phyloP scores from a whole-genome alignment of 108 stramenopile species.

The Skeletonema menzelii region DNA sequence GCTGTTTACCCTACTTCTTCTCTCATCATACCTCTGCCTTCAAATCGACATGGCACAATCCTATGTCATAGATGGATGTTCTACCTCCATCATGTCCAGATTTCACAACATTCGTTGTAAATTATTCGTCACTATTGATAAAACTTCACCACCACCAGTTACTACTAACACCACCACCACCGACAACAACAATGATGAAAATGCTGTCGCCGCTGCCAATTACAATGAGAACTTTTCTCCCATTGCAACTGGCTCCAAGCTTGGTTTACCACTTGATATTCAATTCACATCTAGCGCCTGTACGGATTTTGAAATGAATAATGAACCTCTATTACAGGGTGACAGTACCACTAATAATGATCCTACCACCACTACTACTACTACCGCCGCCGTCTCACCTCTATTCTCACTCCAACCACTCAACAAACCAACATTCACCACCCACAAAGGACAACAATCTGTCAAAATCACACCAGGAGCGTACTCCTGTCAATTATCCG shows the following conservation, averaged over 20 bases:
- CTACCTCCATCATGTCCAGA: neutral
- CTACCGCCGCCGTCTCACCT: neutral
- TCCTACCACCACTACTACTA: neutral
- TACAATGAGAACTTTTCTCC: neutral
- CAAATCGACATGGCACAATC: neutral
- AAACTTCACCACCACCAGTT: neutral
- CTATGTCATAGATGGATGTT: neutral
- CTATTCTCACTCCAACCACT: neutral
- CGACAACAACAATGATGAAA: too few relatives aligned
- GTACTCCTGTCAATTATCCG: conserved; percentile 7
- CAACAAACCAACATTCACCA: neutral
- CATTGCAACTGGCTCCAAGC: neutral
- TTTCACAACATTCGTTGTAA: neutral
- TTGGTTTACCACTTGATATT: neutral
- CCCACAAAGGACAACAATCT: neutral
- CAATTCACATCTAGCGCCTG: neutral
- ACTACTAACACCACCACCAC: neutral
- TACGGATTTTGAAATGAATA: neutral
- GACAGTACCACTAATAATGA: neutral
- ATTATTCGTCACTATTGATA: neutral
- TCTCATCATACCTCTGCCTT: neutral
- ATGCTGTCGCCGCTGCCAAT: too few relatives aligned
- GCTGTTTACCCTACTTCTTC: neutral
- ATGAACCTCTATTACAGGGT: neutral
- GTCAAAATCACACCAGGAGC: conserved; percentile 18